Conservation (phyloP, 2,329 filamentous ascomycete species). For the Aureobasidium sp. region DNA sequence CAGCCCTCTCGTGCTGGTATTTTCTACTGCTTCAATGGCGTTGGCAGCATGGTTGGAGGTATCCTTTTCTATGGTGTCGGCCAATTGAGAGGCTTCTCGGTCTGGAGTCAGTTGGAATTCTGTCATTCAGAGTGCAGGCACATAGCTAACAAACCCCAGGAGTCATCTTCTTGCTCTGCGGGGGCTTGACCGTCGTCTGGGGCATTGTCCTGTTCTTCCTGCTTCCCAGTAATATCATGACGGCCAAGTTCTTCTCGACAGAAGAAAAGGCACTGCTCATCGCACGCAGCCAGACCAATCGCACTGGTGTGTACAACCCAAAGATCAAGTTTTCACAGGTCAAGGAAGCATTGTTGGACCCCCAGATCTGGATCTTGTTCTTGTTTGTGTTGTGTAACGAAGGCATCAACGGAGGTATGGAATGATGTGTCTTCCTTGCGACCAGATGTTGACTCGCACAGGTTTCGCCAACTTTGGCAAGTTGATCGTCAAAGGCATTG, state of each 20-base stretch:
- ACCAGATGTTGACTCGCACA: not conserved
- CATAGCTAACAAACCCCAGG: conserved; percentile 49
- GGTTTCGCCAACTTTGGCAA: conserved; percentile 46
- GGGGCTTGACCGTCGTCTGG: conserved; percentile 52
- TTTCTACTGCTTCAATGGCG: conserved; percentile 68
- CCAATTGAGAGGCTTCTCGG: conserved; percentile 24
- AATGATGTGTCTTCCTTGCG: not conserved
- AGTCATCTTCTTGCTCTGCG: conserved; percentile 57
- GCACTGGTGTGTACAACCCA: conserved; percentile 37
- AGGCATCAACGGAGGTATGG: conserved; percentile 40
- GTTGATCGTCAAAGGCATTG: conserved; percentile 45
- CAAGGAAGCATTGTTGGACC: conserved; percentile 52
- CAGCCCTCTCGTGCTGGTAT: conserved; percentile 19
- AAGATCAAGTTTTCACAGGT: conserved; percentile 45
- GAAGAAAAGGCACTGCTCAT: conserved; percentile 41
- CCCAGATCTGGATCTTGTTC: conserved; percentile 42
- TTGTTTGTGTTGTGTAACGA: conserved; percentile 42
- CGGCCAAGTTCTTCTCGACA: conserved; percentile 58
- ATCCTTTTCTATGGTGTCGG: conserved; percentile 50
- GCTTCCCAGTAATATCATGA: conserved; percentile 62
- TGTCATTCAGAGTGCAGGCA: conserved; percentile 16
- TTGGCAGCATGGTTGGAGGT: conserved; percentile 61
- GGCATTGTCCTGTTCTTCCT: conserved; percentile 52
- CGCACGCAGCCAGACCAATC: conserved; percentile 35
- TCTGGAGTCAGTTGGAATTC: conserved; percentile 17